Conservation (phyloP, 805 yeast species). For the Saccharomycopsis olivae region DNA sequence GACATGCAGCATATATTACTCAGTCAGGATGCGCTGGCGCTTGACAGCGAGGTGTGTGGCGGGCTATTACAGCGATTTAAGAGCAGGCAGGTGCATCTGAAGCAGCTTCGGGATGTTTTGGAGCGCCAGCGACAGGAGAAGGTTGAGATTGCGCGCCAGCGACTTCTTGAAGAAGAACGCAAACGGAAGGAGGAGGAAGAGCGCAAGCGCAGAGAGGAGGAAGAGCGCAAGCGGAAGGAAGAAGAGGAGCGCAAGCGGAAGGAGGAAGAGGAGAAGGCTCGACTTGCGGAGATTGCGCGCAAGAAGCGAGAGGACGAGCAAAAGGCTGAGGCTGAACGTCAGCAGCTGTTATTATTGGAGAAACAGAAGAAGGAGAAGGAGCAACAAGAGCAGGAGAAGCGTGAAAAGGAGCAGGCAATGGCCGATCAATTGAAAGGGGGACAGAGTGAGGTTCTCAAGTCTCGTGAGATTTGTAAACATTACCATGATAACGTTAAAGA, state of each 20-base stretch:
- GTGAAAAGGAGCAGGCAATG: constrained; percentile 21
- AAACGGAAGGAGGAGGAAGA: neutral
- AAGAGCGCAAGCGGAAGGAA: constrained; percentile 1
- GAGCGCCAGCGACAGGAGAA: too few species aligned
- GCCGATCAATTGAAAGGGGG: constrained; percentile 19
- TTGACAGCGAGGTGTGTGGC: too few species aligned
- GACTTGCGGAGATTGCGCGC: too few species aligned
- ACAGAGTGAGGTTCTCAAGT: constrained; percentile 12
- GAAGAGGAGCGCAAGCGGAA: neutral
- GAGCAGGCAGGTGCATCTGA: too few species aligned
- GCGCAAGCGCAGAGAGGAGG: neutral
- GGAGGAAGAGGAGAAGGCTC: neutral
- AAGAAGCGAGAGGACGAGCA: neutral
- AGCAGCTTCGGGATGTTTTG: too few species aligned
- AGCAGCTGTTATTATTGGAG: too few species aligned
- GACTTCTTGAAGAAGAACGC: constrained; percentile 4
- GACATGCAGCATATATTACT: too few species aligned
- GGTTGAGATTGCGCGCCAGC: too few species aligned
- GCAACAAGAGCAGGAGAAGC: constrained; percentile 16
- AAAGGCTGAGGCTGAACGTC: constrained; percentile 1
- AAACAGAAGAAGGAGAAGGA: constrained; percentile 16
- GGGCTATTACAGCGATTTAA: too few species aligned
- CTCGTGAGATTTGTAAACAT: constrained; percentile 28
- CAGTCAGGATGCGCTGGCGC: too few species aligned
- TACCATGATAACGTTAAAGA: constrained; percentile 43